These are phyloP conservation scores for Pleomassaria siparia DNA, from an alignment of 2,329 filamentous ascomycete species.

Conservation along the genomic window DNA sequence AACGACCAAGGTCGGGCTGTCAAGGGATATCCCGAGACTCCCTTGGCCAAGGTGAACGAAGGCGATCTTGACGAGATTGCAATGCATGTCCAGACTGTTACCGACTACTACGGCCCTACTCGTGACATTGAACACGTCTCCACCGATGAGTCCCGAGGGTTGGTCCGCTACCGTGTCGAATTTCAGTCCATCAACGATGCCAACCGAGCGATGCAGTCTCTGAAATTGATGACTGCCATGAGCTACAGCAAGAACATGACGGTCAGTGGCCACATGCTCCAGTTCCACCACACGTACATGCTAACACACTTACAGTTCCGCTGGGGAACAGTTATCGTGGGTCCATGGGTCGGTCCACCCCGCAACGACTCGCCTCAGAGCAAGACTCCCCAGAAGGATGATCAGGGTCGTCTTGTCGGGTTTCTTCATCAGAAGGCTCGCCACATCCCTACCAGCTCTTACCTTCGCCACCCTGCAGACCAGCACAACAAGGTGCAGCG, in stretches of 20 bases:
- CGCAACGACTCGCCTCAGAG: conserved; percentile 22
- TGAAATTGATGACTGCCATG: conserved; percentile 13
- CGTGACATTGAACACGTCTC: conserved; percentile 22
- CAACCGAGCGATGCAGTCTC: conserved; percentile 25
- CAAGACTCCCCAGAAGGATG: conserved; percentile 22
- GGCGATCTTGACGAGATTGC: conserved; percentile 18
- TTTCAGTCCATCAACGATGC: conserved; percentile 32
- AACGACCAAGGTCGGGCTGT: no score
- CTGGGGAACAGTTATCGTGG: conserved; percentile 18
- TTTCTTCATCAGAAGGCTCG: conserved; percentile 13
- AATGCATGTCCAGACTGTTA: conserved; percentile 14
- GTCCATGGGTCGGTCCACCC: conserved; percentile 22
- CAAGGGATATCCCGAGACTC: no score
- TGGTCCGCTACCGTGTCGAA: conserved; percentile 33
- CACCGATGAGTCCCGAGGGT: conserved; percentile 17
- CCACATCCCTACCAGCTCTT: conserved; percentile 4
- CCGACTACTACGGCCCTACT: conserved; percentile 20
- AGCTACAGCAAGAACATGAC: conserved; percentile 11
- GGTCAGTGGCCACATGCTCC: conserved; percentile 14
- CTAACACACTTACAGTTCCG: conserved; percentile 24
- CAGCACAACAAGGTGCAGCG: conserved; percentile 44
- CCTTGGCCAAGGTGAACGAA: conserved; percentile 13
- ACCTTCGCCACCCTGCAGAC: conserved; percentile 24
- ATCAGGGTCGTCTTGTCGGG: conserved; percentile 23
- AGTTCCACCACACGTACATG: conserved; percentile 5